A percentile compares a stretch with the other conserved stretches of the same genome.
phyloP scores from a whole-genome alignment of 2,329 filamentous ascomycete species.

The Penicillium hesseltinei region DNA sequence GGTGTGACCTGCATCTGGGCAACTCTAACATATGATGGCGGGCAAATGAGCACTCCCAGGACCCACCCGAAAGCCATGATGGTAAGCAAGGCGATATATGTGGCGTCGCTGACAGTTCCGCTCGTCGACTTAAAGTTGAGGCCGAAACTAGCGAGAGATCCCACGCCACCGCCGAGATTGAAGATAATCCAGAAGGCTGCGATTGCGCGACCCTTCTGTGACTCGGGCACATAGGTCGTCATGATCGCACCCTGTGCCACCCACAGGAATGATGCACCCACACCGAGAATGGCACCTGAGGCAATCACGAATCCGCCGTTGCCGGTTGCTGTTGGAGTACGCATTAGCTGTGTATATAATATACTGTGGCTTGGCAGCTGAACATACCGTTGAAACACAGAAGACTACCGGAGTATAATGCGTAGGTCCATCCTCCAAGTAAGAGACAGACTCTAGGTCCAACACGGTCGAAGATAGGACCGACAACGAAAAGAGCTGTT shows the following conservation, averaged over 20 bases:
- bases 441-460: slow-evolving; percentile 46
- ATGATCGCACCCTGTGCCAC: slow-evolving; percentile 51
- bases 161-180: slow-evolving; percentile 47
- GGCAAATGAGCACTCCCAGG: slow-evolving; percentile 50
- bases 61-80: slow-evolving; percentile 53
- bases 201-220: slow-evolving; percentile 46
- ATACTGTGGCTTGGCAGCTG: not conserved
- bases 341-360: not conserved
- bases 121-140: slow-evolving; percentile 44
- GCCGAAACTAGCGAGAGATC: slow-evolving; percentile 47
- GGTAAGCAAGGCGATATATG: slow-evolving; percentile 51
- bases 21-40: slow-evolving; percentile 45
- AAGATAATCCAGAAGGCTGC: slow-evolving; percentile 50
- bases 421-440: slow-evolving; percentile 49
- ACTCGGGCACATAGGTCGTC: slow-evolving; percentile 47
- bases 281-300: slow-evolving; percentile 47
- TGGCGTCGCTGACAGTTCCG: slow-evolving; percentile 50
- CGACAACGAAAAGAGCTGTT: slow-evolving; percentile 47
- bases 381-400: slow-evolving; percentile 44
- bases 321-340: slow-evolving; percentile 22
- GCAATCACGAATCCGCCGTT: slow-evolving; percentile 49
- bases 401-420: slow-evolving; percentile 47
- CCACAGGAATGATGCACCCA: slow-evolving; percentile 49
- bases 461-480: slow-evolving; percentile 45
- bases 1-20: slow-evolving; percentile 39